Evolutionary conservation across 2,329 filamentous ascomycete genomes (phyloP), one percentile per base, ranked within the genome.

Genomic region (Corniculantispora saksenae): DNA sequence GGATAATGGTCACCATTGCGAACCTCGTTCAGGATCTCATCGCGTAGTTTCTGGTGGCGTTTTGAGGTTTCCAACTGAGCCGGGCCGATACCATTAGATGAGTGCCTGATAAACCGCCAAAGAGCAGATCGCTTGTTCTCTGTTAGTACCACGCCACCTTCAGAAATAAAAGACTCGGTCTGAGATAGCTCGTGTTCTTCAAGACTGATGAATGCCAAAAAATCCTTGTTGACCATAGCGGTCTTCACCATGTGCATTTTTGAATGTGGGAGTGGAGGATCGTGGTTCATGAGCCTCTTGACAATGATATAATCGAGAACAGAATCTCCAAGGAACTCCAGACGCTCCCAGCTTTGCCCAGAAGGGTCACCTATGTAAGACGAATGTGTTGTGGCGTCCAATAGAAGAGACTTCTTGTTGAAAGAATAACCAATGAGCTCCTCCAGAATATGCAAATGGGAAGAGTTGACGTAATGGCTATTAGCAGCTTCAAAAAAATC

Each of bases 281-380:
- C 69, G 15, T 75, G 69, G 2, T 73, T 71, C 74, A 86, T 91
- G 7, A 94, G 78, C n/a, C 78, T 81, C 0, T 79, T 80, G 9
- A 92, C 87, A 57, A 97, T 80, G 63, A 97, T 80, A 70, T 88
- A 85, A 76, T 98, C 94, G 0, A 98, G 85, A 2, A 97, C 81
- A 0, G 93, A 86, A 70, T 98, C 94, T 1, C 94, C 94, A 0
- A 97, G 80, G 71, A 95, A 97, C 72, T 97, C 94, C 1, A 97
- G 84, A 0, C 93, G 86, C 69, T 97, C 91, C 15, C 87, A 83
- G 0, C 79, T 78, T 54, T 72, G 70, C 17, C 68, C 67, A 1
- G 67, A 65, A 25, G 77, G 81, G 2, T 81, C 80, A 5, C 83
- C 79, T 19, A 78, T 76, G 35, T 80, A 80, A 0, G 91, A 94